Evolutionary conservation across 2,329 filamentous ascomycete species (phyloP), one percentile per base, ranked within the genome.

Genomic region (Tolypocladium pustulatum): DNA sequence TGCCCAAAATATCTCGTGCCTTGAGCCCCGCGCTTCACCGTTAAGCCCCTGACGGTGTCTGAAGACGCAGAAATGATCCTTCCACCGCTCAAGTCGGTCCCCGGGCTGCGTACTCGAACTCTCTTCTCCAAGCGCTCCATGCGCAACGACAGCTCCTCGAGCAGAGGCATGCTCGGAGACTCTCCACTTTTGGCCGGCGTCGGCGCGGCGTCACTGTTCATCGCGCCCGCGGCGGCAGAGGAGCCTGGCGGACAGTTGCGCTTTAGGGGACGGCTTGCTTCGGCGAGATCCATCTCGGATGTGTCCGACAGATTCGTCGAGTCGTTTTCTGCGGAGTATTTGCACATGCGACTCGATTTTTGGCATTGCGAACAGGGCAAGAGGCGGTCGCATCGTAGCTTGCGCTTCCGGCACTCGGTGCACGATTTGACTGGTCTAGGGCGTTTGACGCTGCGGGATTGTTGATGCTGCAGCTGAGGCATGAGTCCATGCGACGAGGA

Each of bases 361-460:
- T 81, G 78, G 65, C 82, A 85, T 66, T 84, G 81, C 7, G 79
- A 79, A 64, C 82, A 85, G 4, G 81, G 80, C 51, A 75, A 73
- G n/a, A 76, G 72, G 52, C 82, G 76, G 66, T 84, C 81, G 68
- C 82, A 85, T 60, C 76, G 75, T 6, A 83, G 70, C 67, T 82
- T 84, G 64, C 82, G 76, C 66, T 82, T 82, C 58, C 82, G 75
- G 64, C 82, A 83, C 63, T 81, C 78, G 59, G 78, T 78, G 66
- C 80, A 83, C 4, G 79, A 81, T 66, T 82, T 82, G 61, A 82
- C 80, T 3, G 80, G 80, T 9, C 80, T 71, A 2, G 79, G 78
- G 37, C 80, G 73, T 65, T 82, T 82, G 56, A 82, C 79, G 62
- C 77, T 79, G 55, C 76, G 73, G 54, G 72, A 67, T 12, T 71